Conservation (phyloP, 805 yeast genomes). For the Nakazawaea ishiwadae region DNA sequence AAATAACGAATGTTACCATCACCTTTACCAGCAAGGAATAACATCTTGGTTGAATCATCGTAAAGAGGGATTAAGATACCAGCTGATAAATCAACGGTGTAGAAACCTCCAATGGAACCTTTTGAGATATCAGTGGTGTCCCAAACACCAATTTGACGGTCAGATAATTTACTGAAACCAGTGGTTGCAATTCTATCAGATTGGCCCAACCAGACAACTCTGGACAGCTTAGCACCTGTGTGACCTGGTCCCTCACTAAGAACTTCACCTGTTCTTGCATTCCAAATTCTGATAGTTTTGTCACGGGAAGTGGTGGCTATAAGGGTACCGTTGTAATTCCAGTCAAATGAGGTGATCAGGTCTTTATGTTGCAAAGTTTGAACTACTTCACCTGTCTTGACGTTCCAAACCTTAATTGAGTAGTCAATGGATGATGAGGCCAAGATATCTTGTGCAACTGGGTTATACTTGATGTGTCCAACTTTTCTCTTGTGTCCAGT, state of each 20-base stretch:
- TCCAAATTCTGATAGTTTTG: slow-evolving; percentile 88
- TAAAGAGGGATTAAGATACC: slow-evolving; percentile 91
- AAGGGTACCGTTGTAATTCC: slow-evolving; percentile 83
- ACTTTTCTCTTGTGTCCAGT: slow-evolving; percentile 91
- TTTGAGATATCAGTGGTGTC: slow-evolving; percentile 64
- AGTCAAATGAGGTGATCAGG: slow-evolving; percentile 87
- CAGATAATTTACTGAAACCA: slow-evolving; percentile 89
- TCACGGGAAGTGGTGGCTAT: slow-evolving; percentile 91
- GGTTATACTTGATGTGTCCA: slow-evolving; percentile 88
- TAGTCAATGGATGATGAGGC: slow-evolving; percentile 92
- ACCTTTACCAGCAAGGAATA: slow-evolving; percentile 94
- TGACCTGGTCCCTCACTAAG: slow-evolving; percentile 87
- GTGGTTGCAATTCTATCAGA: slow-evolving; percentile 84
- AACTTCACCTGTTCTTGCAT: slow-evolving; percentile 68
- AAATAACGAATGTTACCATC: slow-evolving; percentile 95
- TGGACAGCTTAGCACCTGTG: slow-evolving; percentile 84
- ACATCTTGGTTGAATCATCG: slow-evolving; percentile 74
- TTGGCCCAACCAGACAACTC: slow-evolving; percentile 89
- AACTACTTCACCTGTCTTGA: slow-evolving; percentile 66
- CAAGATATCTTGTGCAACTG: slow-evolving; percentile 78
- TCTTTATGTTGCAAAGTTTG: slow-evolving; percentile 82
- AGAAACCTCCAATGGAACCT: slow-evolving; percentile 89
- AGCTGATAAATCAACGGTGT: slow-evolving; percentile 81
- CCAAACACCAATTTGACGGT: slow-evolving; percentile 96
- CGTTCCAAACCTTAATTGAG: slow-evolving; percentile 87